These are phyloP conservation scores for Plenodomus biglobosus DNA, from an alignment of 2,329 filamentous ascomycete species.

Conservation along the genomic window DNA sequence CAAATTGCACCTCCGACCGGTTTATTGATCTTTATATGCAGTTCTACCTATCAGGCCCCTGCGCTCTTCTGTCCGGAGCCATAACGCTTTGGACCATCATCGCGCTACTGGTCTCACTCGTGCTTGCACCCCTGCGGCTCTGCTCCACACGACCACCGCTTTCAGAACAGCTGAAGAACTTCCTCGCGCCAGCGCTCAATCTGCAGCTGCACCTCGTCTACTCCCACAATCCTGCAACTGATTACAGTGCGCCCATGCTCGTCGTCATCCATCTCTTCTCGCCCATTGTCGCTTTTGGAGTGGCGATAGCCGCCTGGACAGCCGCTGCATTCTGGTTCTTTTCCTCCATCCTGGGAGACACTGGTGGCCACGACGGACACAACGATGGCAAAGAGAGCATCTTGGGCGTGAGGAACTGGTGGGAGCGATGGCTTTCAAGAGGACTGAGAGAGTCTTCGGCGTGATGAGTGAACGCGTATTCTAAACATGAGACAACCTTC, in stretches of 20 bases:
- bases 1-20: not conserved
- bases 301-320: slow-evolving; percentile 61
- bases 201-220: slow-evolving; percentile 54
- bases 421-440: slow-evolving; percentile 59
- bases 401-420: slow-evolving; percentile 60
- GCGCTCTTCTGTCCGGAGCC: slow-evolving; percentile 57
- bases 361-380: slow-evolving; percentile 59
- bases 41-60: slow-evolving; percentile 58
- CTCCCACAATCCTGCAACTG: slow-evolving; percentile 44
- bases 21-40: slow-evolving; percentile 27
- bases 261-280: slow-evolving; percentile 58
- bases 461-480: slow-evolving; percentile 10
- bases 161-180: slow-evolving; percentile 52
- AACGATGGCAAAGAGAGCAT: slow-evolving; percentile 64
- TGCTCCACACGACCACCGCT: slow-evolving; percentile 54
- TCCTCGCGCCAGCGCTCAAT: slow-evolving; percentile 57
- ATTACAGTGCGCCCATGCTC: slow-evolving; percentile 48
- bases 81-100: slow-evolving; percentile 56
- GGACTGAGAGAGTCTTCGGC: slow-evolving; percentile 29
- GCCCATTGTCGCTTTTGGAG: slow-evolving; percentile 58
- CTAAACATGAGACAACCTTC: no score
- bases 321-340: slow-evolving; percentile 65
- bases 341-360: slow-evolving; percentile 62
- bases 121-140: slow-evolving; percentile 57
- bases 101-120: slow-evolving; percentile 51